Evolutionary conservation across 228 moss, liverwort and hornwort genomes (phyloP), one percentile per base, ranked within the genome.

Genomic region (Sphagnum magellanicum): DNA sequence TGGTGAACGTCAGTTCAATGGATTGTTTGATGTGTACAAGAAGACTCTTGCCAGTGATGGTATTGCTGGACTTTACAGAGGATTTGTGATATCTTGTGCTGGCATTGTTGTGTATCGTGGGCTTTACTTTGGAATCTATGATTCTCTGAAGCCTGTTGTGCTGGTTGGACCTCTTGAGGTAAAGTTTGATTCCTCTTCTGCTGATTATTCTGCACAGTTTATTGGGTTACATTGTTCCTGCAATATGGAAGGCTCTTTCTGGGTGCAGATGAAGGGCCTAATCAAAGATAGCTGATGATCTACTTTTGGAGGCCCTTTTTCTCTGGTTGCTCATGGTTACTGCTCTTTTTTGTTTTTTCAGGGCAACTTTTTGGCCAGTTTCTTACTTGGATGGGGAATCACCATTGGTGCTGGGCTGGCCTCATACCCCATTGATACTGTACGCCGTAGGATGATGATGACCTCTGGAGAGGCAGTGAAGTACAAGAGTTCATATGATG

Each of bases 81-180:
- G 71, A 6, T 75, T 75, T 53, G 32, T 6, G 8, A 70, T 75
- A 5, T 75, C 75, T 14, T 67, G 67, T 16, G 66, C 62, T 4
- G 75, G 75, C 8, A 75, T 71, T 49, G 67, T 75, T 14, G 67
- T 75, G 50, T 75, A 75, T 61, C 66, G 75, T 6, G 75, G 75
- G 6, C 66, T 75, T 5, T 75, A 75, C 70, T 75, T 75, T 61
- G 75, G 75, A n/a, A 60, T 75, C 10, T 75, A 75, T 61, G 71
- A 75, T 55, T 75, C 75, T 4, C 49, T 75, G 66, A 75, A 76
- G 67, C 76, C 75, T 6, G 76, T 71, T 49, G 32, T 76, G 67
- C n/a, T 76, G 51, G 70, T 66, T 5, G 76, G 71, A 15, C 32
- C 71, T 6, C 67, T 71, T 62, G 71, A 76, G 75, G 75, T 75